These are phyloP conservation scores for Fusarium sp. DNA, from an alignment of 2,329 filamentous ascomycete genomes.

Conservation along the genomic window DNA sequence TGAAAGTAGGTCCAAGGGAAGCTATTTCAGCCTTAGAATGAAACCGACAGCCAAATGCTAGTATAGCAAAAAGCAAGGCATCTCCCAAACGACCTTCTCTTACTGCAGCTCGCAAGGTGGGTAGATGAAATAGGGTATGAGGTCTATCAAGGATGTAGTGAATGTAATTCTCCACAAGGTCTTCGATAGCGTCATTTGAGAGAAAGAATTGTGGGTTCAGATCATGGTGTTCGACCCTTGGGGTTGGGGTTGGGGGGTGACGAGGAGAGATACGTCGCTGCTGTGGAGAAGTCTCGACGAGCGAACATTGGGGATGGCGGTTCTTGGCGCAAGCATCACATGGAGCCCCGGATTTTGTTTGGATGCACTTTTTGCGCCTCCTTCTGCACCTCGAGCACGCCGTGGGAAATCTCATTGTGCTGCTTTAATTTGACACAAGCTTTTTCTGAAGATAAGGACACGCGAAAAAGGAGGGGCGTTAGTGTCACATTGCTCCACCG, in stretches of 20 bases:
- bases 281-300: conserved; percentile 7
- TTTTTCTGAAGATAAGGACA: neutral
- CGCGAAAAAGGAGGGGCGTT: conserved; percentile 4
- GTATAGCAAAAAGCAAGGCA: conserved; percentile 8
- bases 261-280: conserved; percentile 3
- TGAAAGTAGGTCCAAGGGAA: conserved; percentile 7
- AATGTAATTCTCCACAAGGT: conserved; percentile 20
- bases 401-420: conserved; percentile 7
- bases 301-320: conserved; percentile 6
- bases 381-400: conserved; percentile 18
- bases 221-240: neutral
- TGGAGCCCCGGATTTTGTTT: conserved; percentile 2
- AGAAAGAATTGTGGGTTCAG: conserved; percentile 4
- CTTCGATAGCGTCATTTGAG: conserved; percentile 19
- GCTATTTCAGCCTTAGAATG: conserved; percentile 6
- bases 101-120: neutral
- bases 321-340: conserved; percentile 16
- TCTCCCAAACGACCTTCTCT: conserved; percentile 2
- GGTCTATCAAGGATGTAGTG: conserved; percentile 20
- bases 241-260: neutral
- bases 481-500: neutral
- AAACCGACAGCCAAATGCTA: conserved; percentile 15
- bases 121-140: conserved; percentile 9
- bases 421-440: neutral
- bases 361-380: conserved; percentile 19